Conservation (phyloP, 2,329 filamentous ascomycete species). For the Zelopaecilomyces penicillatus region DNA sequence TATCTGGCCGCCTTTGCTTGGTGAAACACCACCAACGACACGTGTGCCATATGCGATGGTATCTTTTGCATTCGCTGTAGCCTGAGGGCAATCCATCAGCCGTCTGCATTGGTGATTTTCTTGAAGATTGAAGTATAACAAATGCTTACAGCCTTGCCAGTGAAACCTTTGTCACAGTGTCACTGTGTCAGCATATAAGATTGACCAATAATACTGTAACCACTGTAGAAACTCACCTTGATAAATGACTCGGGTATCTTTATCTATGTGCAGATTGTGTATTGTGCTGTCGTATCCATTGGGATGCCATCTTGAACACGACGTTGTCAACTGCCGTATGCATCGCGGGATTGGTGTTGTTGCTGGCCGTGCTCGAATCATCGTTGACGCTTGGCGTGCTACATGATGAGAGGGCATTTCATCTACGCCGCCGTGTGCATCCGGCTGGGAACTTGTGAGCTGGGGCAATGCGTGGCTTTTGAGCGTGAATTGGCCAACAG, state of each 20-base stretch:
- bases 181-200: background rate
- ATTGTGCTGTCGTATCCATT: conserved; percentile 20
- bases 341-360: no score
- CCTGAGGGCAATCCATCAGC: conserved; percentile 15
- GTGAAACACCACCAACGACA: conserved; percentile 30
- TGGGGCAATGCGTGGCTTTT: no score
- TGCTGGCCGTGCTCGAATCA: no score
- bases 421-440: no score
- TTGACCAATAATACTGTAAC: background rate
- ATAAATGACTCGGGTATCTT: conserved; percentile 26
- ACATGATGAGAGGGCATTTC: no score
- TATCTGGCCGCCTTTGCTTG: conserved; percentile 23
- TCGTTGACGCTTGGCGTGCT: no score
- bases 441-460: no score
- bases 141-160: conserved; percentile 25
- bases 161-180: conserved; percentile 22
- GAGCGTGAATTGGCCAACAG: no score
- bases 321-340: no score
- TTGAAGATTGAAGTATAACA: background rate
- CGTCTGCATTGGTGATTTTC: background rate
- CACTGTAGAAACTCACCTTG: conserved; percentile 17
- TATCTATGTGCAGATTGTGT: conserved; percentile 19
- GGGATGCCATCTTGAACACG: background rate
- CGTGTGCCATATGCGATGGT: conserved; percentile 31
- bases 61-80: conserved; percentile 28